These are phyloP conservation scores for Pinus taeda DNA, from an alignment of 75 land plant species.

Conservation along the genomic window DNA sequence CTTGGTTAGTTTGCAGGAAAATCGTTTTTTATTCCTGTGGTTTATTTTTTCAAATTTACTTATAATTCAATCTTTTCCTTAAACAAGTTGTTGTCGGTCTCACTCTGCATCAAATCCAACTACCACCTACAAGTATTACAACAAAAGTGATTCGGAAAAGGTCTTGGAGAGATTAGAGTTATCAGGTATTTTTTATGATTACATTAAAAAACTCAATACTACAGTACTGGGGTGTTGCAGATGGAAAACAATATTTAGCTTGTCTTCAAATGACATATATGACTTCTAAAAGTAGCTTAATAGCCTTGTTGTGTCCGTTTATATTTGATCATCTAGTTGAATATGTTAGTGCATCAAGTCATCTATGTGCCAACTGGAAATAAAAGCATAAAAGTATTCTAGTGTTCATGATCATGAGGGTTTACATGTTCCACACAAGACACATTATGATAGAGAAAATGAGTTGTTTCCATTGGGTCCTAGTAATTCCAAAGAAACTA, in stretches of 20 bases:
- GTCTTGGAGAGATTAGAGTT: constrained; percentile 41
- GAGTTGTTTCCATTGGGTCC: neutral
- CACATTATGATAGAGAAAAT: neutral
- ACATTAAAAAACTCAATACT: constrained; percentile 43
- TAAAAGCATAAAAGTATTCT: neutral
- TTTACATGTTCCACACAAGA: neutral
- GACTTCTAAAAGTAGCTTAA: no score
- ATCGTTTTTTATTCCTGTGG: no score
- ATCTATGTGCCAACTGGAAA: neutral
- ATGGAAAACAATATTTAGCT: no score
- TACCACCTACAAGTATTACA: constrained; percentile 47
- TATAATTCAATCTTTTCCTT: neutral
- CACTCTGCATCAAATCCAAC: no score
- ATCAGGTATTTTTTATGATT: constrained; percentile 24
- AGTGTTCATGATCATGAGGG: neutral
- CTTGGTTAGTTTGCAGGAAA: neutral
- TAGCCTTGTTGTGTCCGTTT: no score
- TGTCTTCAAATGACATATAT: neutral
- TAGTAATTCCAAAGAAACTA: neutral
- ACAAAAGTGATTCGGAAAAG: constrained; percentile 33
- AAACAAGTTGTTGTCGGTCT: constrained; percentile 37
- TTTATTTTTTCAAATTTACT: no score
- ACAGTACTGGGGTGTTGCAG: constrained; percentile 46
- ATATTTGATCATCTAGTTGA: no score
- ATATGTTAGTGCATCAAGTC: no score